These are phyloP conservation scores for Shiraia sp. DNA, from an alignment of 2,329 filamentous ascomycete genomes.

Conservation along the genomic window DNA sequence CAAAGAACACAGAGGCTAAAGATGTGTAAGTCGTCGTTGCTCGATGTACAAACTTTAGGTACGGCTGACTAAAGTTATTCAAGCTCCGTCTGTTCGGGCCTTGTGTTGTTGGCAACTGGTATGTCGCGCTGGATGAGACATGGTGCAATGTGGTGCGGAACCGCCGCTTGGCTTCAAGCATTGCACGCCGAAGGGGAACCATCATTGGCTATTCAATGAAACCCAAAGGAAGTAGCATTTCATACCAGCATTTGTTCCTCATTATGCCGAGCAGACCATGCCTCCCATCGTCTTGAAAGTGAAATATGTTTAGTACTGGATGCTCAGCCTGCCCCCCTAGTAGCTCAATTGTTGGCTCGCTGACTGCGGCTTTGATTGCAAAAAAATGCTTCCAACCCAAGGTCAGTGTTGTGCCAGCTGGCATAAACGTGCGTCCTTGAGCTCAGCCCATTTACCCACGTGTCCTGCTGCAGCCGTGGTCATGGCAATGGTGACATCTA, in stretches of 20 bases:
- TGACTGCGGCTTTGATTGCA: slow-evolving; percentile 22
- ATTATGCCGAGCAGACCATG: not conserved
- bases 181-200: slow-evolving; percentile 29
- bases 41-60: no score
- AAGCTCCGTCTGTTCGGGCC: slow-evolving; percentile 39
- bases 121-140: no score
- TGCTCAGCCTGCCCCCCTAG: slow-evolving; percentile 16
- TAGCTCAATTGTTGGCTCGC: slow-evolving; percentile 18
- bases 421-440: not conserved
- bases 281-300: slow-evolving; percentile 25
- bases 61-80: not conserved
- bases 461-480: no score
- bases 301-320: slow-evolving; percentile 26
- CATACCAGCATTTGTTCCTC: no score
- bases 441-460: no score
- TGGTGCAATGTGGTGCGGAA: slow-evolving; percentile 1
- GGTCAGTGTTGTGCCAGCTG: slow-evolving; percentile 19
- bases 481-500: no score
- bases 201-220: slow-evolving; percentile 28
- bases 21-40: no score
- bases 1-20: no score
- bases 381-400: slow-evolving; percentile 36
- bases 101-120: slow-evolving; percentile 10
- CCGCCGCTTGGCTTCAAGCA: slow-evolving; percentile 18
- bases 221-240: no score